Percentiles rank a stretch among this genome's conserved stretches.
Conservation (phyloP, 768 basidiomycete genomes). For the Lanmaoa pseudosensibilis region DNA sequence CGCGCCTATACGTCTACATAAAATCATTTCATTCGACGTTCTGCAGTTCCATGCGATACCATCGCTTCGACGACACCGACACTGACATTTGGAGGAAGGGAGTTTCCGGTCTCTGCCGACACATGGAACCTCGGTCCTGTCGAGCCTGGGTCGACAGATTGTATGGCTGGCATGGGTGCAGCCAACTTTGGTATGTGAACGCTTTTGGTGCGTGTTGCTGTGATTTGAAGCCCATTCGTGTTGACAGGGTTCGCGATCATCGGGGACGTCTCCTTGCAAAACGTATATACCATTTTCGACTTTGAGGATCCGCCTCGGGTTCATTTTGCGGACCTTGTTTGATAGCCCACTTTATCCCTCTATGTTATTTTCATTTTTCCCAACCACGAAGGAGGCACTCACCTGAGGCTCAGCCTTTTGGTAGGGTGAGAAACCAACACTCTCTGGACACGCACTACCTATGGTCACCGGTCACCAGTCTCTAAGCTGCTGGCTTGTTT, state of each 20-base stretch:
- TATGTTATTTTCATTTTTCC: no score
- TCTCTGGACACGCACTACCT: no score
- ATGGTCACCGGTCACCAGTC: no score
- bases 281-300: slow-evolving; percentile 30
- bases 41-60: slow-evolving; percentile 17
- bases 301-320: slow-evolving; percentile 29
- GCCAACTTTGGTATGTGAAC: slow-evolving; percentile 7
- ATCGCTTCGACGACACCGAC: slow-evolving; percentile 21
- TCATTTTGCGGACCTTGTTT: slow-evolving; percentile 34
- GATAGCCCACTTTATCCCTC: background rate
- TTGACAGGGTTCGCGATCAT: slow-evolving; percentile 21
- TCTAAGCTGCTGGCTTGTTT: no score
- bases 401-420: no score
- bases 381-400: no score
- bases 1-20: background rate
- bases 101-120: slow-evolving; percentile 32
- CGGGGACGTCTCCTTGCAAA: slow-evolving; percentile 30
- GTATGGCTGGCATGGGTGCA: slow-evolving; percentile 32
- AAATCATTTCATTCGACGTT: background rate
- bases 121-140: slow-evolving; percentile 42
- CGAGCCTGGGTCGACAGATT: slow-evolving; percentile 17
- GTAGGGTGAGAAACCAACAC: no score
- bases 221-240: background rate
- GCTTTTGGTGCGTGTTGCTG: background rate
- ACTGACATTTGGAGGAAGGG: slow-evolving; percentile 36